A percentile compares a stretch with the other conserved stretches of the same genome.
Evolutionary conservation across 441 rosid genomes (phyloP).

Genomic region (Populus hybrid): DNA sequence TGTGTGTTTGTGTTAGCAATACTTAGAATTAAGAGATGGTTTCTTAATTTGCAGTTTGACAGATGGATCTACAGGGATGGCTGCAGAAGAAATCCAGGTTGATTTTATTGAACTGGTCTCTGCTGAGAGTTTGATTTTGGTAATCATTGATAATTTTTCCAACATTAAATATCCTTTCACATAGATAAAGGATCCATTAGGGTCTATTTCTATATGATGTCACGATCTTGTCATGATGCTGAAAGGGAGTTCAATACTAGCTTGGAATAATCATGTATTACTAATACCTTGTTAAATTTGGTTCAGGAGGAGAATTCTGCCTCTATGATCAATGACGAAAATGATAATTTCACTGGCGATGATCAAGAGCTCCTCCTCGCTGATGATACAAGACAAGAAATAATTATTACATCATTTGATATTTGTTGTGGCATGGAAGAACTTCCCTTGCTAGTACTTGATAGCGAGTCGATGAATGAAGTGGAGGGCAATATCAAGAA

Average conservation of each 20-base stretch:
- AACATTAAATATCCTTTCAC: neutral
- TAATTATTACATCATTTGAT: neutral
- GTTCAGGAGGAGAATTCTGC: slow-evolving; percentile 25
- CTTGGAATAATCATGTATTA: neutral
- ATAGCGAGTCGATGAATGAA: neutral
- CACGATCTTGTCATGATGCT: neutral
- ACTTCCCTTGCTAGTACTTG: slow-evolving; percentile 1
- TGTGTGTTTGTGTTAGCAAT: too few species aligned
- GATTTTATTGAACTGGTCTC: slow-evolving; percentile 14
- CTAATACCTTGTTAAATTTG: neutral
- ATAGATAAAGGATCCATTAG: neutral
- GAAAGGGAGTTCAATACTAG: neutral
- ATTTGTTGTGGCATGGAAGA: slow-evolving; percentile 10
- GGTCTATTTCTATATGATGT: neutral
- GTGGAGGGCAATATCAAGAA: slow-evolving; percentile 6
- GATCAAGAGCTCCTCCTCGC: slow-evolving; percentile 13
- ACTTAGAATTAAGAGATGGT: neutral
- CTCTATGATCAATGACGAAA: neutral
- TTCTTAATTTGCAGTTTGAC: slow-evolving; percentile 29
- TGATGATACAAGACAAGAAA: slow-evolving; percentile 16
- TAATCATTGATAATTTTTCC: slow-evolving; percentile 17
- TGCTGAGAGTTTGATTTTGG: slow-evolving; percentile 16
- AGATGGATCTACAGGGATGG: slow-evolving; percentile 17
- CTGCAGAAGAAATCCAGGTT: slow-evolving; percentile 2
- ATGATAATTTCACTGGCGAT: slow-evolving; percentile 6